Conservation (phyloP, 345 rosid genomes). For the Crucihimalaya himalaica region DNA sequence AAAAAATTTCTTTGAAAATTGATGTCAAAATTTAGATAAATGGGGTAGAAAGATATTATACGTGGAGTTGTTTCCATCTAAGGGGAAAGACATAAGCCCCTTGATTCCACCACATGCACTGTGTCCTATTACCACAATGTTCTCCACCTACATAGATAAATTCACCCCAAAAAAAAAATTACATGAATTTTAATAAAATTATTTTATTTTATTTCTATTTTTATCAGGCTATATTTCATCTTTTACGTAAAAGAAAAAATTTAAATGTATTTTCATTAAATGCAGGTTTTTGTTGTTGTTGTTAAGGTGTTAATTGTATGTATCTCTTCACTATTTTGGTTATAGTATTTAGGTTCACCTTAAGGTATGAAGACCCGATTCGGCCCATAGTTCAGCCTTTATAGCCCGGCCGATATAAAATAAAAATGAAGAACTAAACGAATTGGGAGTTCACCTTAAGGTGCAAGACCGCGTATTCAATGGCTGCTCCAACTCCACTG, state of each 20-base stretch:
- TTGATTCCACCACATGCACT: constrained; percentile 97
- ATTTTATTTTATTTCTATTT: neutral
- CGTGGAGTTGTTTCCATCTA: constrained; percentile 51
- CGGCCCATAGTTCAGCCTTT: neutral
- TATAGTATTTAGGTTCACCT: neutral
- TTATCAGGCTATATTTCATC: neutral
- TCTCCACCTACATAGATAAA: constrained; percentile 52
- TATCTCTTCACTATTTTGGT: neutral
- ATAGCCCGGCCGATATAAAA: neutral
- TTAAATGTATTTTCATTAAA: neutral
- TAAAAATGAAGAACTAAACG: neutral
- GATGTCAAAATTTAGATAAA: neutral
- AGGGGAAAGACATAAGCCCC: constrained; percentile 92
- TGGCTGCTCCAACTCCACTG: constrained; percentile 80
- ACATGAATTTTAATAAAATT: neutral
- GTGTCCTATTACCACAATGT: constrained; percentile 95
- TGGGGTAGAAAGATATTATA: neutral
- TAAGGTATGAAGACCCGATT: neutral
- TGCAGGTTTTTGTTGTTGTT: neutral
- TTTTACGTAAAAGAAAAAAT: neutral
- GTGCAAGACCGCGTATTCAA: constrained; percentile 96
- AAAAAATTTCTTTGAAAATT: neutral
- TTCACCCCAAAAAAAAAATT: neutral
- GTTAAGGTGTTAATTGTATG: neutral
- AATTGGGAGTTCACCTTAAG: constrained; percentile 66